Evolutionary conservation across 495 filamentous ascomycete genomes (phyloP).

Genomic region (Recurvomyces mirabilis): DNA sequence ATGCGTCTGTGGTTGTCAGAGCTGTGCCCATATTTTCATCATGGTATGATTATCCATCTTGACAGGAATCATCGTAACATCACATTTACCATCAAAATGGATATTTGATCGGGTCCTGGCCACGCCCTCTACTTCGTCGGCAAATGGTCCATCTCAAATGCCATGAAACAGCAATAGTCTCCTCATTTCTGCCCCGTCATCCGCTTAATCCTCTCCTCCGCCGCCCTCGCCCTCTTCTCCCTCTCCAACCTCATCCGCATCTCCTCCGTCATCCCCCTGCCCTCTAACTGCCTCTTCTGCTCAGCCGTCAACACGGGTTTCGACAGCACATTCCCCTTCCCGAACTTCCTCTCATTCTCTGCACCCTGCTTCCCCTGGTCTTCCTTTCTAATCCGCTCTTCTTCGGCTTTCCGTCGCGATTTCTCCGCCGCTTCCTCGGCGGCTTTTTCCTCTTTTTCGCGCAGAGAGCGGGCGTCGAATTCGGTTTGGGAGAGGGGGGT

Average conservation of each 20-base stretch:
- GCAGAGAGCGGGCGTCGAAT: conserved; percentile 49
- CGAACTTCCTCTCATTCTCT: conserved; percentile 53
- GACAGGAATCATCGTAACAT: too few species aligned
- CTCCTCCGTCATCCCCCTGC: conserved; percentile 72
- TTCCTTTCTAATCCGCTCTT: conserved; percentile 31
- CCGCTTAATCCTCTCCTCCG: conserved; percentile 70
- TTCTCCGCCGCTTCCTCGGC: conserved; percentile 44
- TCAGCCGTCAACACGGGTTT: conserved; percentile 37
- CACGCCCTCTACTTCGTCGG: too few species aligned
- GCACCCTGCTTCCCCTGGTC: conserved; percentile 36
- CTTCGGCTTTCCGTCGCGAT: conserved; percentile 40
- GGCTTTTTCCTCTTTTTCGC: conserved; percentile 43
- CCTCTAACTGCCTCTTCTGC: conserved; percentile 70
- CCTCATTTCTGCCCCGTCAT: conserved; percentile 38
- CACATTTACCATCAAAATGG: too few species aligned
- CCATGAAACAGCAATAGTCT: background rate
- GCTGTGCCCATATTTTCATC: too few species aligned
- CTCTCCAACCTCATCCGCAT: conserved; percentile 69
- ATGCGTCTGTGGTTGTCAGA: too few species aligned
- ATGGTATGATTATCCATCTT: too few species aligned
- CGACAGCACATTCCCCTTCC: conserved; percentile 35
- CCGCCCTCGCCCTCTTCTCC: conserved; percentile 71
- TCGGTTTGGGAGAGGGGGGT: conserved; percentile 55
- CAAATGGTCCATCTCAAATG: background rate
- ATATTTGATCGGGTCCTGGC: background rate